Percentiles rank a stretch among this genome's conserved stretches.
Evolutionary conservation across 192 early-diverging fungal genomes (phyloP).

Genomic region (Podila epigama): DNA sequence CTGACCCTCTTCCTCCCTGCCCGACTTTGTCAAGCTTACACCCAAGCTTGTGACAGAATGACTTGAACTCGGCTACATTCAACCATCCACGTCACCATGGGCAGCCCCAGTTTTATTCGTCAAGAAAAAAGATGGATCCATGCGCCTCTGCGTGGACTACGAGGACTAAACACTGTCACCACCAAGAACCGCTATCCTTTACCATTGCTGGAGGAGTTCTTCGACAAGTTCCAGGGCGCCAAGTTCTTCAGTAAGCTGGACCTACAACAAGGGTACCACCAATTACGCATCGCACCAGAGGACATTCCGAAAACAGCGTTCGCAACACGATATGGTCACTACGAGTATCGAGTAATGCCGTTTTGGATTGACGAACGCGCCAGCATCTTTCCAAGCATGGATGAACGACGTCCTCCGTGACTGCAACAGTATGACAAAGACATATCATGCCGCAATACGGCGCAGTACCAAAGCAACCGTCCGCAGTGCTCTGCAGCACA

Average conservation of each 20-base stretch:
- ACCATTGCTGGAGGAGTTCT: constrained; percentile 55
- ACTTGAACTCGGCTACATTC: constrained; percentile 43
- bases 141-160: constrained; percentile 61
- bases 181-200: constrained; percentile 56
- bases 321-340: constrained; percentile 7
- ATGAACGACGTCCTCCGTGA: constrained; percentile 23
- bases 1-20: too few species aligned
- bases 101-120: constrained; percentile 53
- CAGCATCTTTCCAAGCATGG: constrained; percentile 7
- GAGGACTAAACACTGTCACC: constrained; percentile 56
- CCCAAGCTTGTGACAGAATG: background rate
- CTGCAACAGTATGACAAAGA: too few species aligned
- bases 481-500: too few species aligned
- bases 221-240: constrained; percentile 38
- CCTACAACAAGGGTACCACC: constrained; percentile 48
- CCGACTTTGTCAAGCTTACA: too few species aligned
- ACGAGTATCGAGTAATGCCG: constrained; percentile 26
- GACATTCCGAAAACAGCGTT: constrained; percentile 3
- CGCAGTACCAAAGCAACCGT: too few species aligned
- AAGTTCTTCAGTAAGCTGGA: constrained; percentile 56
- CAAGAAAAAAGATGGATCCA: constrained; percentile 54
- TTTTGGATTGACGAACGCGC: constrained; percentile 27
- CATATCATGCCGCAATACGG: too few species aligned
- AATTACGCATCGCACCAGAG: constrained; percentile 19
- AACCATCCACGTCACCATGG: constrained; percentile 38